Evolutionary conservation across 1,139 yeast genomes (phyloP), one percentile per base, ranked within the genome.

Genomic region (Diutina catenulata): DNA sequence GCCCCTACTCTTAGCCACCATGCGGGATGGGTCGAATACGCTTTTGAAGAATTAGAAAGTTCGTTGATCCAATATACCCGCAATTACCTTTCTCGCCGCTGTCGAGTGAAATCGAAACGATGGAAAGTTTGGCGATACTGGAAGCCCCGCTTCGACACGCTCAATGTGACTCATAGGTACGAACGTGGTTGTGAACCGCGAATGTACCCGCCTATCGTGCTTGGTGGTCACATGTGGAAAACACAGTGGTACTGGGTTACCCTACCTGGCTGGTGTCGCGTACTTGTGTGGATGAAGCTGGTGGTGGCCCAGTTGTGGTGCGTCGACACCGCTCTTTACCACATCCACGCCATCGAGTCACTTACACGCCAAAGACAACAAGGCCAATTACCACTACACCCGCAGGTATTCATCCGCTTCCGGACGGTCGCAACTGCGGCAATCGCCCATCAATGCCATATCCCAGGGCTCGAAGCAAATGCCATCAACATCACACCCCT

Each of bases 341-440:
- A n/a, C n/a, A n/a, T n/a, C n/a, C n/a, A n/a, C n/a, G n/a, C n/a
- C n/a, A n/a, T n/a, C n/a, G n/a, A 18, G 11, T n/a, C 22, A 11
- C 9, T 5, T 3, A 28, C 19, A 11, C 13, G 23, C 22, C 3
- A 15, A 10, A 28, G 15, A 5, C 13, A 6, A 10, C n/a, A n/a
- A n/a, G n/a, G n/a, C n/a, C n/a, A n/a, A n/a, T n/a, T 3, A 45
- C 52, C 3, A 43, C 50, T 3, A 60, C 54, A 51, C 37, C 59
- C 65, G 36, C 72, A 72, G 39, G 70, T 68, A 0, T 74, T 80
- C 40, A 53, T 80, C 15, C 67, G 68, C 40, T 79, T 80, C 48
- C 56, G 61, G 9, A 58, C 64, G 3, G 66, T 67, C 23, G 45
- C 56, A 5, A 68, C 71, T 2, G 74, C 81, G 0, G 65, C 69